Evolutionary conservation across 202 grass and related monocot species (phyloP).

Genomic region (Hordeum pubiflorum): DNA sequence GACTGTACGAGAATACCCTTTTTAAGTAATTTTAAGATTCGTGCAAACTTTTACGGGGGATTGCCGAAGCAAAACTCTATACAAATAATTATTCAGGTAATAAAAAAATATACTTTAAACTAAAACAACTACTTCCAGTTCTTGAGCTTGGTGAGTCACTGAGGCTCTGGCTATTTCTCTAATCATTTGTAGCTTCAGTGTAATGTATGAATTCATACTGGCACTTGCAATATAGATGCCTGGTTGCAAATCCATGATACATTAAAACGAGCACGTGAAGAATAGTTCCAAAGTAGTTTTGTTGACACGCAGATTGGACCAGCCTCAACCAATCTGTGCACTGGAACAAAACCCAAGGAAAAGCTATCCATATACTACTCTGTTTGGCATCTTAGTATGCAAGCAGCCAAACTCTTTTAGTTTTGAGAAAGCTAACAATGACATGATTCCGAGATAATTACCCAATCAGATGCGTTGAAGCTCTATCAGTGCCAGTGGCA

Average conservation of each 20-base stretch:
- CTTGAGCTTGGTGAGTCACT: neutral
- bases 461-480: slow-evolving; percentile 73
- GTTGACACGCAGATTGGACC: neutral
- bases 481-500: slow-evolving; percentile 74
- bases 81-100: neutral
- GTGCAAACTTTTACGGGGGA: no score
- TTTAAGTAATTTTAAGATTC: no score
- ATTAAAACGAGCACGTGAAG: slow-evolving; percentile 6
- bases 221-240: neutral
- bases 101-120: neutral
- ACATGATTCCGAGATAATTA: slow-evolving; percentile 23
- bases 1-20: no score
- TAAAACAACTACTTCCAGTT: neutral
- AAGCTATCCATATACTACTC: neutral
- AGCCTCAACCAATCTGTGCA: neutral
- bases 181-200: neutral
- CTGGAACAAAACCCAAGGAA: neutral
- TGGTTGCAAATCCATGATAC: slow-evolving; percentile 8
- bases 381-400: neutral
- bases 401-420: neutral
- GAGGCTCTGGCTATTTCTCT: neutral
- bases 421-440: neutral
- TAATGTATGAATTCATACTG: neutral
- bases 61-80: no score
- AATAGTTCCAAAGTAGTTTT: neutral